A percentile compares a stretch with the other conserved stretches of the same genome.
phyloP scores from a whole-genome alignment of 2,329 filamentous ascomycete genomes.

The Metarhizium album region DNA sequence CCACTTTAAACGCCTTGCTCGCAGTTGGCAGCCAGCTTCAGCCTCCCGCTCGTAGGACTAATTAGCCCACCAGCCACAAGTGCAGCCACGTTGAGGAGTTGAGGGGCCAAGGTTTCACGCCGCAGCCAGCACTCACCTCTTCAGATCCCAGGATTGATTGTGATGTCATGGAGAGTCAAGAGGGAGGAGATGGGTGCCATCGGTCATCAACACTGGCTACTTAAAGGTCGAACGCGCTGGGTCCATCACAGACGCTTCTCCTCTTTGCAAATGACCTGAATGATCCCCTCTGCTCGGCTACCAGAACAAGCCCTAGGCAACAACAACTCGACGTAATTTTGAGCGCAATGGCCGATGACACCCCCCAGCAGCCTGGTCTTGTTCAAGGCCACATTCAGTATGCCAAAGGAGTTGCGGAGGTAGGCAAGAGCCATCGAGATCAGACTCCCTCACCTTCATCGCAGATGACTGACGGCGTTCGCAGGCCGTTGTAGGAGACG shows the following conservation, averaged over 20 bases:
- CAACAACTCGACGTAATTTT: not conserved
- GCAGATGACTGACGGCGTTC: not conserved
- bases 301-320: not conserved
- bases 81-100: not conserved
- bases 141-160: not conserved
- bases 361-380: constrained; percentile 41
- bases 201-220: not conserved
- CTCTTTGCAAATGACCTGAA: too few relatives aligned
- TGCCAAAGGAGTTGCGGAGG: constrained; percentile 57
- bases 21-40: not conserved
- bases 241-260: too few relatives aligned
- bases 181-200: constrained; percentile 17
- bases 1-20: not conserved
- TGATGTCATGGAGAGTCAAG: constrained; percentile 6
- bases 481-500: constrained; percentile 48
- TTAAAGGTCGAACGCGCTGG: not conserved
- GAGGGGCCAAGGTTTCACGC: too few relatives aligned
- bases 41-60: not conserved
- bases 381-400: constrained; percentile 56
- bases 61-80: not conserved
- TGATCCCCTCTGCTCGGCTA: not conserved
- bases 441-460: not conserved
- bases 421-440: constrained; percentile 16
- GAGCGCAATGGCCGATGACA: constrained; percentile 1
- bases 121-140: too few relatives aligned